Conservation (phyloP, 2,329 filamentous ascomycete species). For the Neurospora crassa region DNA sequence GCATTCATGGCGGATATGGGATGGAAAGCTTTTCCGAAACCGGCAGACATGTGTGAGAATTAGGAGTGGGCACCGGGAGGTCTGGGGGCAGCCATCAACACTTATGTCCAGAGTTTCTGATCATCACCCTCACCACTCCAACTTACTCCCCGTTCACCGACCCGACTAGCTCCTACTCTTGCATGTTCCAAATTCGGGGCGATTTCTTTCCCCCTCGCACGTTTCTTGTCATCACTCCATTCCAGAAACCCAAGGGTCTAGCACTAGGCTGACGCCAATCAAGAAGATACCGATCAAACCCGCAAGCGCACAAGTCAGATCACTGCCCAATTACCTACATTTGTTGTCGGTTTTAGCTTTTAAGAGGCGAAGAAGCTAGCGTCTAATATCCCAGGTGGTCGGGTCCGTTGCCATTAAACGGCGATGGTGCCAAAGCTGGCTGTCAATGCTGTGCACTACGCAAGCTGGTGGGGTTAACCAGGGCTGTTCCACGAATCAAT, state of each 20-base stretch:
- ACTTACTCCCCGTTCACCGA: not conserved
- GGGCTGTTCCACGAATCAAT: not conserved
- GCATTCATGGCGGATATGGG: not conserved
- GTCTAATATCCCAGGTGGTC: not conserved
- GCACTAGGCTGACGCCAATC: not conserved
- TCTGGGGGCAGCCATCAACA: not conserved
- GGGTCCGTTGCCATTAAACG: not conserved
- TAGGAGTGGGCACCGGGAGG: not conserved
- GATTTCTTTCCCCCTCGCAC: not conserved
- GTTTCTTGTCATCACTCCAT: not conserved
- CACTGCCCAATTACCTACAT: not conserved
- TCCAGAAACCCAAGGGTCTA: not conserved
- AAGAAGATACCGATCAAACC: not conserved
- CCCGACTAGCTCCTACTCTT: not conserved
- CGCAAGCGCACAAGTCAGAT: not conserved
- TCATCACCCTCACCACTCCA: not conserved
- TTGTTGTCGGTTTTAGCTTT: not conserved
- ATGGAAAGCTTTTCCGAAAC: not conserved
- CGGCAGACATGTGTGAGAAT: not conserved
- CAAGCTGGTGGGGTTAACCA: not conserved
- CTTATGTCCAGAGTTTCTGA: not conserved
- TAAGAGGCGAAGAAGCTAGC: not conserved
- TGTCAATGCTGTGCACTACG: not conserved
- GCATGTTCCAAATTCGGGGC: not conserved
- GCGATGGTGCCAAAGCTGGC: not conserved